Conservation (phyloP, 2,329 filamentous ascomycete species). For the Cladosporium sp. region DNA sequence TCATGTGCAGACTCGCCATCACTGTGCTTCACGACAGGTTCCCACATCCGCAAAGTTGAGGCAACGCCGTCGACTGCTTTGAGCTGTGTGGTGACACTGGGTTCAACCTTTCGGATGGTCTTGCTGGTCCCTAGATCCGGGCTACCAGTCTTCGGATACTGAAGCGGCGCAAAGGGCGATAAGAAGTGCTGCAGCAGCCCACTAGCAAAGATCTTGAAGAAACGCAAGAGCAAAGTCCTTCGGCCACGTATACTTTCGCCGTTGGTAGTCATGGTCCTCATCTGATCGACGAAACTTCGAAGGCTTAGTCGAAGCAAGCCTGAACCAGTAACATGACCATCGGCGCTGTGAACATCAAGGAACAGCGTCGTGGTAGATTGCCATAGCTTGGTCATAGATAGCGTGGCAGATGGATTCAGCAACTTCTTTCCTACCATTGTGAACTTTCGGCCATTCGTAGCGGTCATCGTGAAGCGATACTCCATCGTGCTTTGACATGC, state of each 20-base stretch:
- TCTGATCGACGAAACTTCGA: background rate
- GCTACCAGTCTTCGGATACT: background rate
- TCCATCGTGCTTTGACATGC: background rate
- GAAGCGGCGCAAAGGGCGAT: background rate
- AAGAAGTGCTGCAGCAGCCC: background rate
- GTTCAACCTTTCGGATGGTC: background rate
- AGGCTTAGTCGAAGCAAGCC: background rate
- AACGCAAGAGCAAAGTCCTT: background rate
- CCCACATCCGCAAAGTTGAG: constrained; percentile 55
- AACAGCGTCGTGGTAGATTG: background rate
- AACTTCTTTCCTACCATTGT: constrained; percentile 23
- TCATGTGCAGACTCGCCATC: constrained; percentile 37
- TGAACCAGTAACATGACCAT: background rate
- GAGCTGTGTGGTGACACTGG: constrained; percentile 25
- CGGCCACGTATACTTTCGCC: background rate
- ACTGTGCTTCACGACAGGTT: constrained; percentile 32
- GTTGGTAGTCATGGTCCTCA: background rate
- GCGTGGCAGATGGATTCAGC: background rate
- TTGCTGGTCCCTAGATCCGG: no score
- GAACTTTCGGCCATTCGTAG: background rate
- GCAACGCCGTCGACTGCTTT: constrained; percentile 50
- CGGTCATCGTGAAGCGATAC: background rate
- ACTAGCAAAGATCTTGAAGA: background rate
- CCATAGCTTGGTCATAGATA: constrained; percentile 25
- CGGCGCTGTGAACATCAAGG: background rate